A percentile compares a stretch with the other conserved stretches of the same genome.
Evolutionary conservation across 805 yeast species (phyloP).

Genomic region (Ogataea siamensis): DNA sequence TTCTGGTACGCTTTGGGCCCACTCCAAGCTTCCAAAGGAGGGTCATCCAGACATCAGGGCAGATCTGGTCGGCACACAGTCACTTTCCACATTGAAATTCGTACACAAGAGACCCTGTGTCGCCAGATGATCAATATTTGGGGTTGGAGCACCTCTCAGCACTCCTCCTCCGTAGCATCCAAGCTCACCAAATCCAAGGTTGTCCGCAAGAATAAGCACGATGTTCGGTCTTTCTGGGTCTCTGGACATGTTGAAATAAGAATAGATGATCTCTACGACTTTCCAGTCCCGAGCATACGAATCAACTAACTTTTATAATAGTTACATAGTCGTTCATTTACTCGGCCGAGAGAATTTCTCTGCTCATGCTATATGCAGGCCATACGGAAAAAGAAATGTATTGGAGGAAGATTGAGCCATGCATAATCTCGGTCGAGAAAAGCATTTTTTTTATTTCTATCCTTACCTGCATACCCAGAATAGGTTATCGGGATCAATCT

Average conservation of each 20-base stretch:
- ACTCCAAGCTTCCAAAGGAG: neutral
- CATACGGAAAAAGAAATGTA: constrained; percentile 2
- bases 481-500: constrained; percentile 2
- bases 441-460: constrained; percentile 1
- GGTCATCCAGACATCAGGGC: constrained; percentile 1
- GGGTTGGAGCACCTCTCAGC: constrained; percentile 3
- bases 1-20: too few relatives aligned
- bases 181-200: constrained; percentile 2
- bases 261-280: constrained; percentile 1
- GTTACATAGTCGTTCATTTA: constrained; percentile 1
- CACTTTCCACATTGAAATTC: constrained; percentile 2
- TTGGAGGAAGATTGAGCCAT: constrained; percentile 2
- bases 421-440: constrained; percentile 1
- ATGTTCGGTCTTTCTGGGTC: constrained; percentile 2
- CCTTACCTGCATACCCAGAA: constrained; percentile 2
- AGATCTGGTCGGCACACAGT: constrained; percentile 2
- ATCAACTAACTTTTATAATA: constrained; percentile 1
- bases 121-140: constrained; percentile 2
- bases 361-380: constrained; percentile 2
- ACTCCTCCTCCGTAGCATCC: constrained; percentile 3
- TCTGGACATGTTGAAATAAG: constrained; percentile 1
- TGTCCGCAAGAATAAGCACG: constrained; percentile 1
- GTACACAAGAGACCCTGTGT: constrained; percentile 2
- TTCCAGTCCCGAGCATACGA: constrained; percentile 3
- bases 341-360: constrained; percentile 3